Conservation (phyloP, 1,139 yeast genomes). For the Zygosaccharomyces pseudobailii region DNA sequence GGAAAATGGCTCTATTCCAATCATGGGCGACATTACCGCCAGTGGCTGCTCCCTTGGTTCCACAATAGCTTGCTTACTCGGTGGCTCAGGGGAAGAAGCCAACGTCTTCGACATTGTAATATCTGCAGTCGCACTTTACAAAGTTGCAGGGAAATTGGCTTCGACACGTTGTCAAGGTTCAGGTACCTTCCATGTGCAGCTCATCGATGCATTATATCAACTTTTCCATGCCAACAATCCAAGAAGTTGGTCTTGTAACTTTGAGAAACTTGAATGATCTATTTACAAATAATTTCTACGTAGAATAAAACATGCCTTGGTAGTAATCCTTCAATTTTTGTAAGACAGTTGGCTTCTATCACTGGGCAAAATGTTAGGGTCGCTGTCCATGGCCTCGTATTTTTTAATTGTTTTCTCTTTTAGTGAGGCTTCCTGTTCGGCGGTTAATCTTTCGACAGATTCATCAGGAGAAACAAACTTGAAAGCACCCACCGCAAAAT, state of each 20-base stretch:
- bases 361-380: conserved; percentile 51
- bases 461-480: conserved; percentile 81
- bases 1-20: conserved; percentile 56
- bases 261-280: conserved; percentile 7
- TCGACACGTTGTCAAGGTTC: conserved; percentile 26
- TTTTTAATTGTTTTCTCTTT: conserved; percentile 38
- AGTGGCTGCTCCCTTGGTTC: conserved; percentile 86
- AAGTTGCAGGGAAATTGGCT: conserved; percentile 60
- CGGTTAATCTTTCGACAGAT: conserved; percentile 66
- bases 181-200: conserved; percentile 29
- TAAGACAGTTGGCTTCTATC: conserved; percentile 58
- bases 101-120: conserved; percentile 47
- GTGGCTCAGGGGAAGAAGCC: conserved; percentile 39
- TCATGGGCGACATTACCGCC: conserved; percentile 79
- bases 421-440: conserved; percentile 51
- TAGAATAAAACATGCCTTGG: background rate
- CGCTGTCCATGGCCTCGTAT: conserved; percentile 42
- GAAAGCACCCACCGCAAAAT: conserved; percentile 87
- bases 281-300: conserved; percentile 3
- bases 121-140: conserved; percentile 59
- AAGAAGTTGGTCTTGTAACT: conserved; percentile 24
- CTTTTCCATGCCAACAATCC: conserved; percentile 24
- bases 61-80: conserved; percentile 56
- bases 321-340: conserved; percentile 40
- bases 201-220: conserved; percentile 30